Base-by-base conservation (phyloP, 169 alveolate species). In the Plasmodium inui region DNA sequence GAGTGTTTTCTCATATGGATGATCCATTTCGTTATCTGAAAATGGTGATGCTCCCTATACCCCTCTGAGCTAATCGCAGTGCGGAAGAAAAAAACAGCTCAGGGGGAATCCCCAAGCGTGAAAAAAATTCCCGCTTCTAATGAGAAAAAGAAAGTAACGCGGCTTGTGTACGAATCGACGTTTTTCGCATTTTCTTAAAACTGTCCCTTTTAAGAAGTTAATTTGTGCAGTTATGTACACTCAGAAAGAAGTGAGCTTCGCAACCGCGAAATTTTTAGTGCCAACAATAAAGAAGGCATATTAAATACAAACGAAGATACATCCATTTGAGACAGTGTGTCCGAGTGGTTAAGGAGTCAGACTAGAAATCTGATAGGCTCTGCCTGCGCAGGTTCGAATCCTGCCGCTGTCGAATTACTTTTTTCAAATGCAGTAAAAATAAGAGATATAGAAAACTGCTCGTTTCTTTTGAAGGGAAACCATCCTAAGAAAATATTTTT, bases 301-400 rank as follows among this genome's bases (percentile, higher is more conserved):
- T 76, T 34, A 76, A 76, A 76, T 37, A 7, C 30, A 9, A 32
- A 32, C 1, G 41, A 32, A 44, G n/a, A 8, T 22, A 1, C 26
- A 30, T 30, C 34, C 44, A 9, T 4, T 50, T 81, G 50, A 70
- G 95, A 91, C 95, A 91, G 95, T 91, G 95, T 91, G 95, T 91
- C 98, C 98, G 98, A 97, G 98, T 97, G 99, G 99, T 97, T 97
- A 97, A 97, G 99, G 99, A 97, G 99, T 96, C 98, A 97, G 99
- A 97, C 98, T 97, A 95, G 99, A 97, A 97, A 97, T 97, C 99
- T 97, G 98, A 95, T 98, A 98, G 99, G 98, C 97, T 97, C 96
- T 96, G 97, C 99, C 99, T 98, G 98, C 99, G 98, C 98, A 98
- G 99, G 99, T 98, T 98, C 99, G 97, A 98, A 98, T 97, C 99